These are phyloP conservation scores for Pseudoturritis turrita DNA, from an alignment of 345 rosid species.

Conservation along the genomic window DNA sequence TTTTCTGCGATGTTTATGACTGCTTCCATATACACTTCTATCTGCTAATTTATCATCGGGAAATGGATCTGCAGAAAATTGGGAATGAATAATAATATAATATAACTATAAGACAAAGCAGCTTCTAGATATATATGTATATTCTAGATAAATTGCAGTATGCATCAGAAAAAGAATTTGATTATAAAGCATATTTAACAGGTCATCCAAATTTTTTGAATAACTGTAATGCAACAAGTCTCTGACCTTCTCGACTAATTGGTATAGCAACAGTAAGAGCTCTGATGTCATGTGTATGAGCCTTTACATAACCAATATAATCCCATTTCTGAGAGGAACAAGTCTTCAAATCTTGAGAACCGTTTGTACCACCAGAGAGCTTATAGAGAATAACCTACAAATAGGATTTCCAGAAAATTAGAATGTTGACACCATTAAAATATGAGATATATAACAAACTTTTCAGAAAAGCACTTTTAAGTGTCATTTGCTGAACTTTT, in stretches of 20 bases:
- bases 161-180: background rate
- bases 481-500: background rate
- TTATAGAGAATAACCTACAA: constrained; percentile 79
- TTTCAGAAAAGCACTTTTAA: background rate
- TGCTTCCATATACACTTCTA: constrained; percentile 29
- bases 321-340: constrained; percentile 71
- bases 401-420: constrained; percentile 11
- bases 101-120: background rate
- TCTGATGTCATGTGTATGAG: constrained; percentile 92
- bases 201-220: background rate
- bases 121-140: background rate
- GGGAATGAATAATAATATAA: background rate
- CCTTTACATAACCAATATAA: constrained; percentile 70
- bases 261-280: constrained; percentile 90
- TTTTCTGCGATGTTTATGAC: constrained; percentile 35
- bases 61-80: constrained; percentile 44
- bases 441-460: background rate
- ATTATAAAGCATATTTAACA: background rate
- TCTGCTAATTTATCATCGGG: constrained; percentile 39
- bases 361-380: constrained; percentile 41
- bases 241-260: constrained; percentile 71
- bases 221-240: background rate
- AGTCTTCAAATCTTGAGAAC: constrained; percentile 33
- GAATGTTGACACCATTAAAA: background rate
- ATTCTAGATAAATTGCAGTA: background rate